Base-by-base conservation (phyloP, 2,329 filamentous ascomycete species). In the Cladophialophora exuberans region DNA sequence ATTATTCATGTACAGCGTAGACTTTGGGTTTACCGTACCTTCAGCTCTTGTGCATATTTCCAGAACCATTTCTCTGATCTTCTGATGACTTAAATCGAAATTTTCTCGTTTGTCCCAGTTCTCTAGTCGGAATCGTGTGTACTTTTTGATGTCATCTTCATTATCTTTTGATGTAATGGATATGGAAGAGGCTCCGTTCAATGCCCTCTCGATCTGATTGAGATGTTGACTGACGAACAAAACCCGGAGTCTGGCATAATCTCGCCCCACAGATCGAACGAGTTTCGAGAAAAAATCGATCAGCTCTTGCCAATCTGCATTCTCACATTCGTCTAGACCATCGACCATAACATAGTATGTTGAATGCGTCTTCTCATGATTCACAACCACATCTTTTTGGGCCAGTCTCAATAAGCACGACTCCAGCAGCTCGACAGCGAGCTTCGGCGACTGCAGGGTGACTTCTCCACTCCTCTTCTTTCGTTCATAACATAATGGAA, bases 271-370 rank as follows among this genome's bases (percentile, higher is more conserved):
- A 31, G 60, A 60, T 17, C 57, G 43, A 4, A 70, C 62, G 1
- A 68, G n/a, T 1, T 39, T 13, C 6, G 26, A 56, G 30, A 74
- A 64, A 48, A 69, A 73, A 0, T 56, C 6, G 0, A 70, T 33
- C 0, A 72, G 61, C n/a, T 64, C 59, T 20, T 61, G 64, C 7
- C 66, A 55, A 11, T 76, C 68, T 0, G 46, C 23, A 3, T 44
- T n/a, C 1, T 67, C 54, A 46, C 72, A 75, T 53, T 78, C 75
- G 44, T 78, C 75, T 11, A 78, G 56, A 0, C 76, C 76, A 56
- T 79, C 76, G n/a, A 79, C 64, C 5, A 79, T 57, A 66, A 58
- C 72, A 75, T 7, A 70, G 0, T 38, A 18, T 11, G 31, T 42
- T 11, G 17, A n/a, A 13, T 15, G 10, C 6, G 60, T 57, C 1